Evolutionary conservation across 495 filamentous ascomycete genomes (phyloP).

Genomic region (Penicillium paxilli): DNA sequence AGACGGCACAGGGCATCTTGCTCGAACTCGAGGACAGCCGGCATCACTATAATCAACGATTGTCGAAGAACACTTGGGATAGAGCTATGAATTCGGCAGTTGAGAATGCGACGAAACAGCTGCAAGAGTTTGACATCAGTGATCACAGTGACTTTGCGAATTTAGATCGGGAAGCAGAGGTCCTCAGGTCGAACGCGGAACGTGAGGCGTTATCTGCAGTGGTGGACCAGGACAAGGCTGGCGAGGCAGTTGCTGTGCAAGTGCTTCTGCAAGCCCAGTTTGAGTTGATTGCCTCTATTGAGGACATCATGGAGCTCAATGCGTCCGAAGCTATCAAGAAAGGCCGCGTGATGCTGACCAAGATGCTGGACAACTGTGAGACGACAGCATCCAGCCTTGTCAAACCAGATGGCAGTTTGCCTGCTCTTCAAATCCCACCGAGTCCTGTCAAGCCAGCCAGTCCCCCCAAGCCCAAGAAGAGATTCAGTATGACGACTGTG

Average conservation of each 20-base stretch:
- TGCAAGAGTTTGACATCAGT: conserved; percentile 69
- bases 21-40: conserved; percentile 85
- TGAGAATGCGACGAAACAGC: conserved; percentile 76
- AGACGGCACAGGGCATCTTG: conserved; percentile 82
- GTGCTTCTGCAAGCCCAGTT: conserved; percentile 86
- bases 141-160: conserved; percentile 72
- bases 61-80: conserved; percentile 83
- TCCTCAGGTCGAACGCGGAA: conserved; percentile 80
- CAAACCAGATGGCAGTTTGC: conserved; percentile 80
- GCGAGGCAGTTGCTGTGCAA: conserved; percentile 76
- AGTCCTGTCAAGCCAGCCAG: conserved; percentile 62
- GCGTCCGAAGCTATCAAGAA: conserved; percentile 78
- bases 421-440: conserved; percentile 43
- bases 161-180: conserved; percentile 77
- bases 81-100: conserved; percentile 81
- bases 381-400: conserved; percentile 76
- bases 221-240: conserved; percentile 78
- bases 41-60: conserved; percentile 81
- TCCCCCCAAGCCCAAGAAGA: conserved; percentile 76
- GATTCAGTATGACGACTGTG: conserved; percentile 43
- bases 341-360: conserved; percentile 75
- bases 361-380: conserved; percentile 74
- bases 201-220: conserved; percentile 77
- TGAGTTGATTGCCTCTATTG: conserved; percentile 80
- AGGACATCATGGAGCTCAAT: conserved; percentile 74